A percentile compares a stretch with the other conserved stretches of the same genome.
Evolutionary conservation across 1,284 basidiomycete species (phyloP).

Genomic region (Termitomyces sp.): DNA sequence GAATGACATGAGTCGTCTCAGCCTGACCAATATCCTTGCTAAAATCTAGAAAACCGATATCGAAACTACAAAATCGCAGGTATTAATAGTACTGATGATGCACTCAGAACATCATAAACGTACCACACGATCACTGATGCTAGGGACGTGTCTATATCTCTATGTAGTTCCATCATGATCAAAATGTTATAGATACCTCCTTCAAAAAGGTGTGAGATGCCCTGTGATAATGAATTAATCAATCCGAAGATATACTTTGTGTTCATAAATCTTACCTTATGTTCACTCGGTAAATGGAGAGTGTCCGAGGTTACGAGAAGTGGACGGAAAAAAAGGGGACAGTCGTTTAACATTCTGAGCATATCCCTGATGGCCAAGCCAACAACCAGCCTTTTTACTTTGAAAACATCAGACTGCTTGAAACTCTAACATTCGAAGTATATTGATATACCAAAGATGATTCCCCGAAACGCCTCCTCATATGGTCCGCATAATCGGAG

Average conservation of each 20-base stretch:
- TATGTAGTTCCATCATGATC: slow-evolving; percentile 49
- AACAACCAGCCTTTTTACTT: slow-evolving; percentile 25
- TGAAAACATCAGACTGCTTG: slow-evolving; percentile 22
- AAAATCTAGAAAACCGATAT: slow-evolving; percentile 56
- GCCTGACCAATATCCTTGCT: slow-evolving; percentile 46
- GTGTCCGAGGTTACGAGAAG: slow-evolving; percentile 29
- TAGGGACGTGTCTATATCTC: slow-evolving; percentile 53
- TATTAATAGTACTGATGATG: slow-evolving; percentile 2
- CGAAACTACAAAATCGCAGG: slow-evolving; percentile 40
- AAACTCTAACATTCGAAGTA: slow-evolving; percentile 15
- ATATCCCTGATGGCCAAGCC: slow-evolving; percentile 27
- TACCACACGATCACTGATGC: slow-evolving; percentile 57
- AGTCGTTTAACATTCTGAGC: slow-evolving; percentile 32
- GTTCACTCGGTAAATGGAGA: slow-evolving; percentile 14
- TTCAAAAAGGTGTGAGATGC: slow-evolving; percentile 43
- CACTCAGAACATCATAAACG: slow-evolving; percentile 14
- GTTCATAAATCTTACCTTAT: slow-evolving; percentile 13
- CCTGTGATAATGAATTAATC: slow-evolving; percentile 24
- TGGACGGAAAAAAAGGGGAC: slow-evolving; percentile 37
- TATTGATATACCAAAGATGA: slow-evolving; percentile 53
- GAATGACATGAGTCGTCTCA: slow-evolving; percentile 47
- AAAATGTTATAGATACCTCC: slow-evolving; percentile 57
- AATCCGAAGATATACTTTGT: not conserved
- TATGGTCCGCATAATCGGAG: slow-evolving; percentile 47
- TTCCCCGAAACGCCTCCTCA: slow-evolving; percentile 53